Base-by-base conservation (phyloP, 2,329 filamentous ascomycete genomes). In the Atkinsonella texensis region DNA sequence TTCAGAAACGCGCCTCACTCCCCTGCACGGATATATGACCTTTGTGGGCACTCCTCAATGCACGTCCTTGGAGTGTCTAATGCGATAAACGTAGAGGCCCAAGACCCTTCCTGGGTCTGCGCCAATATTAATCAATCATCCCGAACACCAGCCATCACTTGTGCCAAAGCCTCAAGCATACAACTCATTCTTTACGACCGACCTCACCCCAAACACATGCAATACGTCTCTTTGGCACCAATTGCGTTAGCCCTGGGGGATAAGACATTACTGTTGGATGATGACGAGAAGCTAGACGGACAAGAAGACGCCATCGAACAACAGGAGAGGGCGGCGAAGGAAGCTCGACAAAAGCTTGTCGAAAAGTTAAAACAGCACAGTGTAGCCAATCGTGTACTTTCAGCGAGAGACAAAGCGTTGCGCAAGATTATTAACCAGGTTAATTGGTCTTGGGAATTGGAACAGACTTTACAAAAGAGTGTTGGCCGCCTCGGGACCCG, bases 371-470 rank as follows among this genome's bases (percentile, higher is more conserved):
- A 85, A 62, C 76, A 89, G 56, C 94, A 98, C 66, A 91, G 86
- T 2, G 89, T 98, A 4, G 74, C 87, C 50, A 83, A 83, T 57
- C 87, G 87, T 62, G 71, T 80, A 2, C 80, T 84, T 2, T 93
- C 91, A 1, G 79, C 83, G 54, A 91, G 95, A 61, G 93, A 98
- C 65, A 78, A 81, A 55, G 85, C 87, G 1, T 73, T 98, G 32
- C 78, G 84, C 4, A 81, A 81, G 52, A 90, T 97, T 53, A 79
- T 96, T 58, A 89, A 90, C 60, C 91, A 97, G 69, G 85, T 97
- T 65, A 98, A 98, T 63, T 98, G 93, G 76, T 89, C 90, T 0
- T 89, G 84, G 72, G 94, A 98, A 67, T 76, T 98, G 52, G 85
- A 93, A 55, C 77, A 83, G 58, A 74, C 95, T 40, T 74, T 98